These are phyloP conservation scores for Aspergillus awamori DNA, from an alignment of 2,329 filamentous ascomycete genomes.

Conservation along the genomic window DNA sequence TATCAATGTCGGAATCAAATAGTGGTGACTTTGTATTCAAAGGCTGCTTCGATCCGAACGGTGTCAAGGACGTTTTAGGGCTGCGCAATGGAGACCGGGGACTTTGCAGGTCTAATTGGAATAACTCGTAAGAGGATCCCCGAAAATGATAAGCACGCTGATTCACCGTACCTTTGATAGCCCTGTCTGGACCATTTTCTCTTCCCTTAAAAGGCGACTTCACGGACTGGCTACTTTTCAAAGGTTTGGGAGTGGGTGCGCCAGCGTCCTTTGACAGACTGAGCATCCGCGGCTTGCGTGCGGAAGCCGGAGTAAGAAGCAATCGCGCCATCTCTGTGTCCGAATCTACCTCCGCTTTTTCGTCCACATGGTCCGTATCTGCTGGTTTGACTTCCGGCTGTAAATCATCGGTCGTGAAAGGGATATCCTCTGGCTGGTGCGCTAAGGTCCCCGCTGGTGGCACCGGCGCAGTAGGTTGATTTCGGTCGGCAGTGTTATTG, in stretches of 20 bases:
- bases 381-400: constrained; percentile 8
- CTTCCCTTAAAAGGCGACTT: constrained; percentile 15
- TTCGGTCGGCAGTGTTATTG: constrained; percentile 16
- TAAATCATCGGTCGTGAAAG: constrained; percentile 17
- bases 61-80: constrained; percentile 22
- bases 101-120: constrained; percentile 20
- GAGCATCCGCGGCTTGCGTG: constrained; percentile 45
- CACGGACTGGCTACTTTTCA: constrained; percentile 21
- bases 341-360: constrained; percentile 30
- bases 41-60: constrained; percentile 22
- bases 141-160: background rate
- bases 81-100: constrained; percentile 26
- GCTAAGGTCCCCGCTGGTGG: constrained; percentile 10
- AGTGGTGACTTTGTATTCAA: constrained; percentile 21
- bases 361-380: constrained; percentile 26
- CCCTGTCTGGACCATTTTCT: constrained; percentile 9
- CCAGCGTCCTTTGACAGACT: constrained; percentile 31
- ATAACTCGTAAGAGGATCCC: constrained; percentile 9
- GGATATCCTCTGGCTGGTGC: constrained; percentile 11
- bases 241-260: constrained; percentile 23
- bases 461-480: constrained; percentile 7
- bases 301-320: constrained; percentile 44
- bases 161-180: constrained; percentile 30
- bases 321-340: constrained; percentile 49
- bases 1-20: constrained; percentile 41